Conservation (phyloP, 257 asterid species). For the Primulina huaijiensis region DNA sequence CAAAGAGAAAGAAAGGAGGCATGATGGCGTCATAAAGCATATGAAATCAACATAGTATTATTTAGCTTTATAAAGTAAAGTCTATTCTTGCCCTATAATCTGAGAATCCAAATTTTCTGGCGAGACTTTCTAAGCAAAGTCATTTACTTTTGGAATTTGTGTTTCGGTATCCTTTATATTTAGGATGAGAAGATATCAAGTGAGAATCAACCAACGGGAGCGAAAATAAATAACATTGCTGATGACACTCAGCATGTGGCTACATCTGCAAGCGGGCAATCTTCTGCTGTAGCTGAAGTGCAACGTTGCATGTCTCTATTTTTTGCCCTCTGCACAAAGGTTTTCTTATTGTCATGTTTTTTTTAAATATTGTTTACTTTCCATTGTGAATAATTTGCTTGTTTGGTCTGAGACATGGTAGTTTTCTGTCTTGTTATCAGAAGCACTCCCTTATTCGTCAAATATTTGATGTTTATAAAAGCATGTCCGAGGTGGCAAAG, state of each 20-base stretch:
- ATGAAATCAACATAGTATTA: neutral
- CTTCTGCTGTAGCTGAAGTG: slow-evolving; percentile 59
- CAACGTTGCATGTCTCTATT: slow-evolving; percentile 86
- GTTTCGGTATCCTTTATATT: slow-evolving; percentile 18
- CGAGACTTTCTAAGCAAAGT: no score
- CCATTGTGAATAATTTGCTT: slow-evolving; percentile 14
- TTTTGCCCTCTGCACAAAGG: slow-evolving; percentile 98
- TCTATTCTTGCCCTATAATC: neutral
- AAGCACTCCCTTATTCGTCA: slow-evolving; percentile 81
- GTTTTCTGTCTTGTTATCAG: slow-evolving; percentile 46
- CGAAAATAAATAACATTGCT: slow-evolving; percentile 39
- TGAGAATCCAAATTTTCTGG: neutral
- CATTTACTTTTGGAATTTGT: slow-evolving; percentile 17
- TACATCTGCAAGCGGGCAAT: slow-evolving; percentile 52
- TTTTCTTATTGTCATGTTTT: slow-evolving; percentile 23
- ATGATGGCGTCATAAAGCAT: neutral
- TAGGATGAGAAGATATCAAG: slow-evolving; percentile 58
- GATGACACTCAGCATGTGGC: slow-evolving; percentile 43
- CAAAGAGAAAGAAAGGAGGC: neutral
- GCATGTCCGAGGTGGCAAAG: slow-evolving; percentile 59
- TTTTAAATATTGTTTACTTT: slow-evolving; percentile 15
- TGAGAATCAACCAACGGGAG: slow-evolving; percentile 40
- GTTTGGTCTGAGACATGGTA: slow-evolving; percentile 8
- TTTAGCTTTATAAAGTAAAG: neutral
- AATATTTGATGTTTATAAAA: slow-evolving; percentile 63